Base-by-base conservation (phyloP, 2,329 filamentous ascomycete genomes). In the Metarhizium rileyi region DNA sequence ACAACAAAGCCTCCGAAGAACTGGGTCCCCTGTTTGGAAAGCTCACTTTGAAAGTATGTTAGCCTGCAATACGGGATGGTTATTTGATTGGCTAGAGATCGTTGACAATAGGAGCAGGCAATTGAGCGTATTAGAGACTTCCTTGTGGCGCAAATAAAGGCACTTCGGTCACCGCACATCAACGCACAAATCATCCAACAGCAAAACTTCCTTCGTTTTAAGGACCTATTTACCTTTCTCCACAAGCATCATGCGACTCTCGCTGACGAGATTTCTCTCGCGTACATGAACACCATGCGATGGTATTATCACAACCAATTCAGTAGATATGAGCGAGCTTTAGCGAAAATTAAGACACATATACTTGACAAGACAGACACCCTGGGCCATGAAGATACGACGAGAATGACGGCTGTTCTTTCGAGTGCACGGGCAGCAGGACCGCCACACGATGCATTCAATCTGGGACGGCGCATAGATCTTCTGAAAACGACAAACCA, bases 241-340 rank as follows among this genome's bases (percentile, higher is more conserved):
- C 82, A 88, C 52, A 83, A 80, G 57, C 86, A 91, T 56, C 90
- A 97, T 59, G 73, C 86, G 1, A 76, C 80, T n/a, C 79, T 98
- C 5, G 89, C 88, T 8, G 84, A 90, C 48, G 88, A 98, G 66
- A 95, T 98, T 56, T 83, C 83, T 8, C 86, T 89, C 63, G 93
- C 94, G 3, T 98, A 98, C 61, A 84, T 94, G 71, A 95, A 96
- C 65, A 98, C 94, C 0, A 98, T 98, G 89, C 82, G 90, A 48
- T 98, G 93, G 93, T 98, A 98, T 63, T 97, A 97, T 63, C 70
- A 86, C 48, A 93, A 86, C 56, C 88, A 96, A 64, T 98, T 98
- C 63, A 83, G 80, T 3, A 83, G 91, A 30, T 98, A 98, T 65
- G 82, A 86, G 55, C 83, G 84, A 58, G 84, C 93, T 0, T 74